Conservation (phyloP, 2,329 filamentous ascomycete species). For the Aspergillus clavatus region DNA sequence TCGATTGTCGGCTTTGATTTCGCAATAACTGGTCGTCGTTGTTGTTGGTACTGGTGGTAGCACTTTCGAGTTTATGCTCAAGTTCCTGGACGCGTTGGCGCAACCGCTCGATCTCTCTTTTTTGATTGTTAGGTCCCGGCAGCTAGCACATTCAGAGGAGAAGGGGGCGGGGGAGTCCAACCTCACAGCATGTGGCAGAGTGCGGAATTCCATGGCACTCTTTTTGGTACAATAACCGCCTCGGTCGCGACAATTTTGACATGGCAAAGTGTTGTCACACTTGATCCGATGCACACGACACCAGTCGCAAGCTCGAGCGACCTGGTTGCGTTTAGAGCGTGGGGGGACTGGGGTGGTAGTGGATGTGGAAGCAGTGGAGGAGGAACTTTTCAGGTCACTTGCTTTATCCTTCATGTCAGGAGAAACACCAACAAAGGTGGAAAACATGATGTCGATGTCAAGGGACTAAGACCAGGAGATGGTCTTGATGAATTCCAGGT, state of each 20-base stretch:
- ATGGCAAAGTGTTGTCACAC: constrained; percentile 24
- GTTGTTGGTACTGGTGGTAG: constrained; percentile 6
- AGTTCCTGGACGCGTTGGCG: constrained; percentile 31
- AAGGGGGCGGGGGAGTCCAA: too few species aligned
- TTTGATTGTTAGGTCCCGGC: not conserved
- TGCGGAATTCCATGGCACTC: not conserved
- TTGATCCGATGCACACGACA: constrained; percentile 26
- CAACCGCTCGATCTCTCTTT: constrained; percentile 26
- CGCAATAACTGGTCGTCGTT: constrained; percentile 3
- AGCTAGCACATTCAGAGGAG: not conserved
- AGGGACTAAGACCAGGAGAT: too few species aligned
- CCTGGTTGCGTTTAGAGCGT: constrained; percentile 16
- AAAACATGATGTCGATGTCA: too few species aligned
- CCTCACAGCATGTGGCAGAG: not conserved
- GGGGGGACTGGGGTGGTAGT: not conserved
- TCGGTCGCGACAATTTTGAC: constrained; percentile 19
- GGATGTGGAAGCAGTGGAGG: not conserved
- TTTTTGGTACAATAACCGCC: constrained; percentile 18
- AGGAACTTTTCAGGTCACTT: not conserved
- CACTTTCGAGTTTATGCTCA: constrained; percentile 30
- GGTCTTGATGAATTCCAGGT: too few species aligned
- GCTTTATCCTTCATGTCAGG: not conserved
- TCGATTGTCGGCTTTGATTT: constrained; percentile 7
- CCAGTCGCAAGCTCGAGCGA: constrained; percentile 24
- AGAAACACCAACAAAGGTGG: not conserved